Evolutionary conservation across 331 rosid genomes (phyloP).

Genomic region (Erythrophleum ivorense): DNA sequence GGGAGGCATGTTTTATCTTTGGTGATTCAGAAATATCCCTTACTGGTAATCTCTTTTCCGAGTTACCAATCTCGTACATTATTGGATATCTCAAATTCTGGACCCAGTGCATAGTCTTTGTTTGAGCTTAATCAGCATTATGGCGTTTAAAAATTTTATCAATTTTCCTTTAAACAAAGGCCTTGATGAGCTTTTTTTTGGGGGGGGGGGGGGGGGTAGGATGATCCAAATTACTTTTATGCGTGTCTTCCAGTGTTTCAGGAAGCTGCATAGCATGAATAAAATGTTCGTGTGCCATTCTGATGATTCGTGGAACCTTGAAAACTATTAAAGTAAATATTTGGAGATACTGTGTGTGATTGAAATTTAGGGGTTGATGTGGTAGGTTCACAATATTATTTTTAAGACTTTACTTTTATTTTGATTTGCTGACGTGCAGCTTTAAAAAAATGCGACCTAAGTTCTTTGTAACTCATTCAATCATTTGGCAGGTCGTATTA

Average conservation of each 20-base stretch:
- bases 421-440: slow-evolving; percentile 28
- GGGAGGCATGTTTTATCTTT: background rate
- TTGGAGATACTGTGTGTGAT: slow-evolving; percentile 33
- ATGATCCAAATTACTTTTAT: slow-evolving; percentile 11
- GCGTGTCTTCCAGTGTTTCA: slow-evolving; percentile 39
- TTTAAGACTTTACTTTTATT: slow-evolving; percentile 6
- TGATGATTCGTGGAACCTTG: slow-evolving; percentile 32
- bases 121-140: slow-evolving; percentile 33
- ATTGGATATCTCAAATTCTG: slow-evolving; percentile 15
- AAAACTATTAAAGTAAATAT: background rate
- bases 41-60: slow-evolving; percentile 13
- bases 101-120: slow-evolving; percentile 6
- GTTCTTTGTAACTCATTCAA: slow-evolving; percentile 36
- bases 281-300: slow-evolving; percentile 6
- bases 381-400: slow-evolving; percentile 22
- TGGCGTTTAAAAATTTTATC: slow-evolving; percentile 3
- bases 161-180: background rate
- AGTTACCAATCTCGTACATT: slow-evolving; percentile 13
- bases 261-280: slow-evolving; percentile 44
- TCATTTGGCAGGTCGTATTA: slow-evolving; percentile 30
- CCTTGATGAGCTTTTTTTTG: background rate
- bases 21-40: slow-evolving; percentile 27
- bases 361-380: slow-evolving; percentile 25
- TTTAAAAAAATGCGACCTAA: slow-evolving; percentile 5
- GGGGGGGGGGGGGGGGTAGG: background rate